Conservation (phyloP, 306 rosid species). For the Albizia julibrissin region DNA sequence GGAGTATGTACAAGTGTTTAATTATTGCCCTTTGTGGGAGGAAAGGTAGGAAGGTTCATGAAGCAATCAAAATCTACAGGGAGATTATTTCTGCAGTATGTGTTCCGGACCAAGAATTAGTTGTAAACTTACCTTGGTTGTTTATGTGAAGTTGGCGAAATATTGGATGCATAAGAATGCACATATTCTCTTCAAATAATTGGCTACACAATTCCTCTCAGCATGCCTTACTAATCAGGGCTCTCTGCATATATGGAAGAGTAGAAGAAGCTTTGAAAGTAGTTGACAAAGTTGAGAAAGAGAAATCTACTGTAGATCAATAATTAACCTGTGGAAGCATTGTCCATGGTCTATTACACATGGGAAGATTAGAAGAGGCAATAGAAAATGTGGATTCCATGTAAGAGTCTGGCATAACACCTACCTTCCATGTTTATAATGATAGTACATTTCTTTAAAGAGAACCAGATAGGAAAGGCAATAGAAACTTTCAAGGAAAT, state of each 20-base stretch:
- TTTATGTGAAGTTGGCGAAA: constrained; percentile 67
- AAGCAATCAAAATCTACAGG: constrained; percentile 55
- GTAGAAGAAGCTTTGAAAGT: constrained; percentile 73
- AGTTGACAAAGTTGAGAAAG: constrained; percentile 47
- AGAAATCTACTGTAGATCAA: constrained; percentile 48
- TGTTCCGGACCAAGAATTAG: constrained; percentile 75
- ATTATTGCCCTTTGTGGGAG: constrained; percentile 66
- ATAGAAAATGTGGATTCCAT: constrained; percentile 61
- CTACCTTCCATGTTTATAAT: constrained; percentile 76
- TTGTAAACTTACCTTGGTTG: constrained; percentile 70
- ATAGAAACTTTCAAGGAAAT: constrained; percentile 55
- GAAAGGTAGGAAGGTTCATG: constrained; percentile 81
- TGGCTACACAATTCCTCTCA: constrained; percentile 59
- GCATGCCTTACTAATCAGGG: constrained; percentile 64
- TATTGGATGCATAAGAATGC: constrained; percentile 66
- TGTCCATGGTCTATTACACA: constrained; percentile 70
- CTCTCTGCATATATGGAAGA: constrained; percentile 75
- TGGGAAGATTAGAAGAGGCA: constrained; percentile 66
- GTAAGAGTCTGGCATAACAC: constrained; percentile 62
- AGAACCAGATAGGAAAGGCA: constrained; percentile 63
- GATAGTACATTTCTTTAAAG: constrained; percentile 66
- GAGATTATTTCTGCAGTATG: constrained; percentile 62
- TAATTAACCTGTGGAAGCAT: constrained; percentile 77
- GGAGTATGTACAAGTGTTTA: constrained; percentile 79
- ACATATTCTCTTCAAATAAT: constrained; percentile 51